phyloP scores from a whole-genome alignment of 208 protist genomes.

The Wallacemonas rigidus region DNA sequence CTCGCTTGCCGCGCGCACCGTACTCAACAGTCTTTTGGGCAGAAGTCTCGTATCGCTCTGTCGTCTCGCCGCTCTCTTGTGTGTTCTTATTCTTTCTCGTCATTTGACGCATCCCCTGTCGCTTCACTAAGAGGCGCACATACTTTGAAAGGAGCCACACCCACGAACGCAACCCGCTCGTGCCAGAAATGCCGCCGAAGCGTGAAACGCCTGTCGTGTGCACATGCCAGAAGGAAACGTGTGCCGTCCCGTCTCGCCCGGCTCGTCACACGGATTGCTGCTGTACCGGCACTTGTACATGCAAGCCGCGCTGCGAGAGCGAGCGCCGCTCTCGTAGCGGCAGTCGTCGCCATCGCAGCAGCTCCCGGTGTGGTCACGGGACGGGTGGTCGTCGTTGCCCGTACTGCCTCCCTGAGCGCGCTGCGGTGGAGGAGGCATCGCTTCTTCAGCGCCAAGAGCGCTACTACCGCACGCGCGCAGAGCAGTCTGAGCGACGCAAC shows the following conservation, averaged over 20 bases:
- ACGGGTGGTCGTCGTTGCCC: constrained; percentile 31
- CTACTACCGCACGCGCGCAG: constrained; percentile 38
- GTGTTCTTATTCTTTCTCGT: no score
- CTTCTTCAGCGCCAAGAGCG: constrained; percentile 50
- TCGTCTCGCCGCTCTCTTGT: no score
- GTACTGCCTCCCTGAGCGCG: constrained; percentile 71
- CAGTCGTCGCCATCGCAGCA: background rate
- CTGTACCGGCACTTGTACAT: constrained; percentile 52
- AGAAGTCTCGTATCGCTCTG: no score
- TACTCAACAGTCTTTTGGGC: no score
- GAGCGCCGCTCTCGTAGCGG: constrained; percentile 3
- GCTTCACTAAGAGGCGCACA: background rate
- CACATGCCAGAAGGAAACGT: constrained; percentile 24
- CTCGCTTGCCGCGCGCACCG: no score
- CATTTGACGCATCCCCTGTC: no score
- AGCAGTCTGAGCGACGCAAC: constrained; percentile 31
- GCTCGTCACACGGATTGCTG: constrained; percentile 36
- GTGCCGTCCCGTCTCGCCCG: background rate
- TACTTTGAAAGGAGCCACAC: background rate
- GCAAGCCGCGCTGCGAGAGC: constrained; percentile 10
- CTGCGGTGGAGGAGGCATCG: constrained; percentile 57
- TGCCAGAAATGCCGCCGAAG: constrained; percentile 9
- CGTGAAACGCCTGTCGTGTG: constrained; percentile 24
- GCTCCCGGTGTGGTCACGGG: constrained; percentile 1
- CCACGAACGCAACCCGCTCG: background rate